These are phyloP conservation scores for Tricholoma sp. DNA, from an alignment of 768 basidiomycete genomes.

Conservation along the genomic window DNA sequence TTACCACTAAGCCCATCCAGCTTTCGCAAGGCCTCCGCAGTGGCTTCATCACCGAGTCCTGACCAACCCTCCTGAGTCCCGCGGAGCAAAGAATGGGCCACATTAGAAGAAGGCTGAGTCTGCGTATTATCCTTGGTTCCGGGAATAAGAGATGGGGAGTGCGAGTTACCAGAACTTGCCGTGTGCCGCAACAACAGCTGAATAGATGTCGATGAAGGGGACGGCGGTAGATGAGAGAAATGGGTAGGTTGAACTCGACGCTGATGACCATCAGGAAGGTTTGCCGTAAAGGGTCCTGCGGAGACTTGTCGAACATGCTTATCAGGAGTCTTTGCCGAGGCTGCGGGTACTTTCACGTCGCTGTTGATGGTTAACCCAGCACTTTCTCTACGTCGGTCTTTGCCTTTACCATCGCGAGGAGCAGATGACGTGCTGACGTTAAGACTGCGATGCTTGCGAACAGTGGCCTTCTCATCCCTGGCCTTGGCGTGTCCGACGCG, in stretches of 20 bases:
- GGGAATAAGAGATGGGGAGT: conserved; percentile 33
- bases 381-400: conserved; percentile 55
- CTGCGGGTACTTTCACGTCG: conserved; percentile 28
- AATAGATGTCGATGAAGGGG: conserved; percentile 86
- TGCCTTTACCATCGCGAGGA: conserved; percentile 39
- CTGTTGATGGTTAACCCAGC: conserved; percentile 36
- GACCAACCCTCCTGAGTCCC: conserved; percentile 91
- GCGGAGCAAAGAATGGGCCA: conserved; percentile 79
- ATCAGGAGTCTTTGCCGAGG: conserved; percentile 29
- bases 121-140: conserved; percentile 42
- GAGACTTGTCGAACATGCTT: conserved; percentile 65
- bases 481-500: conserved; percentile 30
- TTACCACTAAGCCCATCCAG: conserved; percentile 84
- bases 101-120: conserved; percentile 50
- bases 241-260: conserved; percentile 69
- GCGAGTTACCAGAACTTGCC: conserved; percentile 33
- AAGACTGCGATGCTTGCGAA: conserved; percentile 70
- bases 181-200: conserved; percentile 72
- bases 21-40: conserved; percentile 87
- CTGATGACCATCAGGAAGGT: conserved; percentile 42
- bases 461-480: conserved; percentile 46
- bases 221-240: conserved; percentile 87
- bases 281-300: conserved; percentile 62
- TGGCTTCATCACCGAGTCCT: conserved; percentile 80
- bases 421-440: conserved; percentile 45